Base-by-base conservation (phyloP, 768 basidiomycete species). In the Suillus fuscotomentosus region DNA sequence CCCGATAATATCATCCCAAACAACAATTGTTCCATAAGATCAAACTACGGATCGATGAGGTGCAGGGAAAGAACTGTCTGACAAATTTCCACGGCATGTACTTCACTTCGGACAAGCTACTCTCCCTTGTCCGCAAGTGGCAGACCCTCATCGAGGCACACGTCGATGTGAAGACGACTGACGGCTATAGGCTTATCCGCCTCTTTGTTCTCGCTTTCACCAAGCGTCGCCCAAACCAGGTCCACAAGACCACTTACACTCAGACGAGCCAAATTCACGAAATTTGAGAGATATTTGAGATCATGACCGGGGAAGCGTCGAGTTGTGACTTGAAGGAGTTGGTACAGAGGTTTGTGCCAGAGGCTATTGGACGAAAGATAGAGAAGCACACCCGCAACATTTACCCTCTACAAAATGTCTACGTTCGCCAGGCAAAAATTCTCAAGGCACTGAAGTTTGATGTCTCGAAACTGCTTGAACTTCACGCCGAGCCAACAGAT, bases 311-410 rank as follows among this genome's bases (percentile, higher is more conserved):
- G 68, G 97, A 99, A 82, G 93, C 95, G 59, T 86, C 92, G 64
- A 94, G 86, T 97, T 95, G 93, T 76, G 97, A 99, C 80, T 81
- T 99, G 81, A 99, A 99, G 89, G 94, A 96, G 85, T 79, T 95
- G 71, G 95, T 99, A 65, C 93, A 95, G 84, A 99, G 99, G 86
- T 97, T 99, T 77, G 89, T 98, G 53, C 97, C 97, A 41, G 97
- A 99, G 82, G 94, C 93, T 67, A 99, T 99, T 72, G 97, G 97
- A 70, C 90, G 96, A 99, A 97, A 99, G 86, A 99, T 99, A 70
- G 97, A 99, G 88, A 99, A 99, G 86, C 90, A 97, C 61, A 86
- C 90, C 67, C 85, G 94, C 73, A 91, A 90, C 79, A 99, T 99
- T 83, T 99, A 96, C 84, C 97, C 97, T 71, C 82, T 99, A 75